phyloP scores from a whole-genome alignment of 805 yeast species.

The Scheffersomyces coipomensis region DNA sequence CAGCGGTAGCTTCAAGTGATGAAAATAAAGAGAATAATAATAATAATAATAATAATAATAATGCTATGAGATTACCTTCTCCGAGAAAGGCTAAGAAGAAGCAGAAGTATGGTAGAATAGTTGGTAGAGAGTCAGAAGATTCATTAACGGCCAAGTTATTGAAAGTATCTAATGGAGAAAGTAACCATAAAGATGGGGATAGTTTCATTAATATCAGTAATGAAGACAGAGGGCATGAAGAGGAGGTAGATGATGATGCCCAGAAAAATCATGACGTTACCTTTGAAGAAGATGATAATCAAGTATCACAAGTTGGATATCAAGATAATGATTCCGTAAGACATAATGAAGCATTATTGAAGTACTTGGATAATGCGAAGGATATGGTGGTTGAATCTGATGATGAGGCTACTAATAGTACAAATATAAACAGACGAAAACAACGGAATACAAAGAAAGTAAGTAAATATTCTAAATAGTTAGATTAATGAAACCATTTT shows the following conservation, averaged over 20 bases:
- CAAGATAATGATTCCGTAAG: constrained; percentile 18
- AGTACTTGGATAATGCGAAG: constrained; percentile 14
- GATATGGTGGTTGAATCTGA: not conserved
- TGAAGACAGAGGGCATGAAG: constrained; percentile 3
- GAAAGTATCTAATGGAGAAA: not conserved
- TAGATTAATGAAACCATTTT: no score
- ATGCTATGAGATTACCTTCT: constrained; percentile 45
- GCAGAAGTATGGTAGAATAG: constrained; percentile 38
- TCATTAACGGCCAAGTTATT: constrained; percentile 8
- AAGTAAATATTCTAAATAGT: not conserved
- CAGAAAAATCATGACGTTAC: constrained; percentile 13
- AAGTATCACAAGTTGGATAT: constrained; percentile 20
- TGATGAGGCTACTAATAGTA: not conserved
- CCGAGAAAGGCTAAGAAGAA: constrained; percentile 47
- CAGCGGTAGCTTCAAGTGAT: no score
- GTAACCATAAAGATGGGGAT: not conserved
- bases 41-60: not conserved
- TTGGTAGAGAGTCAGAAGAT: constrained; percentile 8
- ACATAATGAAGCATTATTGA: constrained; percentile 15
- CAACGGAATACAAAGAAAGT: not conserved
- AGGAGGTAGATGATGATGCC: constrained; percentile 5
- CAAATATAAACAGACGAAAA: not conserved
- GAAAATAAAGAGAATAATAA: constrained; percentile 12
- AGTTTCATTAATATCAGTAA: no score
- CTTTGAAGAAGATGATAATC: constrained; percentile 16